These are phyloP conservation scores for Solidago caesia DNA, from an alignment of 129 eudicot genomes.

Conservation along the genomic window DNA sequence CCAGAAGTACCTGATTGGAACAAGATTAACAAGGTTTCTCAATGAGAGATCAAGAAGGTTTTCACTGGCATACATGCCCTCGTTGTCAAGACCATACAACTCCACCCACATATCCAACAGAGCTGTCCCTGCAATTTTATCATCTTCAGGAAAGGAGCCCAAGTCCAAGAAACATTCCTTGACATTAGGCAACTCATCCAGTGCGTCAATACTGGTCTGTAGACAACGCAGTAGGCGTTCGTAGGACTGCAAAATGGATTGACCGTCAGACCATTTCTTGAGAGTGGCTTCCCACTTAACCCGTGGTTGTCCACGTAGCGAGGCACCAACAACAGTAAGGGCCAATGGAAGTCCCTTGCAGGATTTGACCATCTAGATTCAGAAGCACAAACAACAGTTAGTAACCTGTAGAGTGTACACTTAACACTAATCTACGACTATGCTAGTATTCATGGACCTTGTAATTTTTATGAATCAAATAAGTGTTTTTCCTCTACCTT, in stretches of 20 bases:
- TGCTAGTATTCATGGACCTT: background rate
- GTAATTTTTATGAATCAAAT: background rate
- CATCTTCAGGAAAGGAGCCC: slow-evolving; percentile 48
- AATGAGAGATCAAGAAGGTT: slow-evolving; percentile 32
- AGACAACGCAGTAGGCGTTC: slow-evolving; percentile 26
- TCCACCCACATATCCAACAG: slow-evolving; percentile 49
- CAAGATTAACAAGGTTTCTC: slow-evolving; percentile 33
- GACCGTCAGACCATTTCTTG: slow-evolving; percentile 34
- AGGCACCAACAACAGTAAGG: slow-evolving; percentile 41
- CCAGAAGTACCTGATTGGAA: slow-evolving; percentile 21
- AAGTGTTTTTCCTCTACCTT: no score
- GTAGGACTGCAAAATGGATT: slow-evolving; percentile 36
- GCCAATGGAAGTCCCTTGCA: slow-evolving; percentile 55
- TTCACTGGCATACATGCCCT: slow-evolving; percentile 28
- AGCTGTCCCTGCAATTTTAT: slow-evolving; percentile 31
- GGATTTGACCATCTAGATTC: slow-evolving; percentile 37
- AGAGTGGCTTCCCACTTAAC: slow-evolving; percentile 28
- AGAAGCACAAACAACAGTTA: slow-evolving; percentile 5
- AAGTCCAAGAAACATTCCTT: slow-evolving; percentile 41
- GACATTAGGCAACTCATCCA: slow-evolving; percentile 19
- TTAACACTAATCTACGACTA: background rate
- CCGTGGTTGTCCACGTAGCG: slow-evolving; percentile 31
- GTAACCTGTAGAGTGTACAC: background rate
- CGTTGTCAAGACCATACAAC: slow-evolving; percentile 35
- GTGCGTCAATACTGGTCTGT: slow-evolving; percentile 38